Conservation (phyloP, 352 stramenopile species). For the Phytopythium montanum region DNA sequence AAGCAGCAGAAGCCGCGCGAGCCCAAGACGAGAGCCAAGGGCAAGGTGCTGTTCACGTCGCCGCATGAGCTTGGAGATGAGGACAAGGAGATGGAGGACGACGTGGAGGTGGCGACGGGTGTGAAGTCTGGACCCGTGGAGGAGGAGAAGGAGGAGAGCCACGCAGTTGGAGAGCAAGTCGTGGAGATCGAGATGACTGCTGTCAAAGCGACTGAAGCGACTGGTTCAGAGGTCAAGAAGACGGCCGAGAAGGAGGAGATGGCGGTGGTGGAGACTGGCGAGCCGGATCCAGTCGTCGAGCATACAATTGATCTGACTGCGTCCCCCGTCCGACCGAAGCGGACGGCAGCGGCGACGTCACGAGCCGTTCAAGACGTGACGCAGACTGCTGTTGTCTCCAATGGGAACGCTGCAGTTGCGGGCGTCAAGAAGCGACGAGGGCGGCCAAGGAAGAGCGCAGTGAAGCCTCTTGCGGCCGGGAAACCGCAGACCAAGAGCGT, state of each 20-base stretch:
- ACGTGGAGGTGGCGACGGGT: not conserved
- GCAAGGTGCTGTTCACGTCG: slow-evolving; percentile 24
- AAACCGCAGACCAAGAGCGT: slow-evolving; percentile 14
- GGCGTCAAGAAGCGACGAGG: slow-evolving; percentile 1
- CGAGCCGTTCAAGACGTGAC: slow-evolving; percentile 5
- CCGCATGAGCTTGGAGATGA: slow-evolving; percentile 24
- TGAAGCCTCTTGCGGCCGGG: not conserved
- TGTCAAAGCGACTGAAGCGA: not conserved
- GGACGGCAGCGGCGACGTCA: slow-evolving; percentile 15
- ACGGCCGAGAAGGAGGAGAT: not conserved
- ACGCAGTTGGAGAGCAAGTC: not conserved
- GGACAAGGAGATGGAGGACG: slow-evolving; percentile 12
- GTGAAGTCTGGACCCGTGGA: not conserved
- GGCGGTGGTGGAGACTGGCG: not conserved
- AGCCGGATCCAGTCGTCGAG: not conserved
- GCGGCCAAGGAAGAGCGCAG: slow-evolving; percentile 19
- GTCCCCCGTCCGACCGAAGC: slow-evolving; percentile 4
- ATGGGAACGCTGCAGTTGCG: not conserved
- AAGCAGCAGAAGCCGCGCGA: slow-evolving; percentile 2
- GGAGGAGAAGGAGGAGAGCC: not conserved
- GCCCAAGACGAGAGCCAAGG: slow-evolving; percentile 16
- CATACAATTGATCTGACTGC: slow-evolving; percentile 19
- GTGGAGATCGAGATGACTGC: not conserved
- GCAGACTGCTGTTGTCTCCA: not conserved
- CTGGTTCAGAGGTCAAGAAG: not conserved